Evolutionary conservation across 805 yeast genomes (phyloP).

Genomic region (Saccharomycopsis capsularis): DNA sequence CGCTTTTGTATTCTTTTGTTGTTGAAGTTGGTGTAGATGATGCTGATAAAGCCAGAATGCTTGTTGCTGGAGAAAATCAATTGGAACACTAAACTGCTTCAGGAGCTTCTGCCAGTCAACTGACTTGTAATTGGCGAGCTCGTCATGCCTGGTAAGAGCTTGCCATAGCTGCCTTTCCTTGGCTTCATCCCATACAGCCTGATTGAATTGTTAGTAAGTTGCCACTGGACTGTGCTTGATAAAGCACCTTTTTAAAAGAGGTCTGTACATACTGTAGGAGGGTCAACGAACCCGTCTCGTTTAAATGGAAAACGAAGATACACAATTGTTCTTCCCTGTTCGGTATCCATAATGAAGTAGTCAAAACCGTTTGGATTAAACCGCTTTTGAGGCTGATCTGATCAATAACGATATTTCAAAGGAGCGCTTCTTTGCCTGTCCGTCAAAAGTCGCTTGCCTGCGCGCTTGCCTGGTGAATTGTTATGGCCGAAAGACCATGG

Average conservation of each 20-base stretch:
- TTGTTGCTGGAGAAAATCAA: slow-evolving; percentile 30
- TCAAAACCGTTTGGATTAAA: too few relatives aligned
- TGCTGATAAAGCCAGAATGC: slow-evolving; percentile 32
- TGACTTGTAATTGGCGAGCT: slow-evolving; percentile 21
- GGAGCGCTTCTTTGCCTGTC: too few relatives aligned
- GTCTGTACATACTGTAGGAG: not conserved
- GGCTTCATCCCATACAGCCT: slow-evolving; percentile 26
- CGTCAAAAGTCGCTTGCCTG: too few relatives aligned
- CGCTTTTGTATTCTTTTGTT: not conserved
- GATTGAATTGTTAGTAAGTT: not conserved
- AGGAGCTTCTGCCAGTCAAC: slow-evolving; percentile 31
- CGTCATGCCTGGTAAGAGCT: slow-evolving; percentile 24
- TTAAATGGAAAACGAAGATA: slow-evolving; percentile 39
- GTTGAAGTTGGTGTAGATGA: not conserved
- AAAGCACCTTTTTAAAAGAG: not conserved
- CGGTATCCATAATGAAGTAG: slow-evolving; percentile 15
- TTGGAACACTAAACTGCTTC: slow-evolving; percentile 26
- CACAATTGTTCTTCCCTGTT: slow-evolving; percentile 28
- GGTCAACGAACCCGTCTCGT: slow-evolving; percentile 32
- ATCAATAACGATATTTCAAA: too few relatives aligned
- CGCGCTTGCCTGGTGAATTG: too few relatives aligned
- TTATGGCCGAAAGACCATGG: too few relatives aligned
- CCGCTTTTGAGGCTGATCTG: too few relatives aligned
- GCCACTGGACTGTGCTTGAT: not conserved
- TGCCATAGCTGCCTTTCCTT: slow-evolving; percentile 31